Percentiles rank a stretch among this genome's conserved stretches.
These are phyloP conservation scores for Beauveria sp. DNA, from an alignment of 2,329 filamentous ascomycete species.

Conservation along the genomic window DNA sequence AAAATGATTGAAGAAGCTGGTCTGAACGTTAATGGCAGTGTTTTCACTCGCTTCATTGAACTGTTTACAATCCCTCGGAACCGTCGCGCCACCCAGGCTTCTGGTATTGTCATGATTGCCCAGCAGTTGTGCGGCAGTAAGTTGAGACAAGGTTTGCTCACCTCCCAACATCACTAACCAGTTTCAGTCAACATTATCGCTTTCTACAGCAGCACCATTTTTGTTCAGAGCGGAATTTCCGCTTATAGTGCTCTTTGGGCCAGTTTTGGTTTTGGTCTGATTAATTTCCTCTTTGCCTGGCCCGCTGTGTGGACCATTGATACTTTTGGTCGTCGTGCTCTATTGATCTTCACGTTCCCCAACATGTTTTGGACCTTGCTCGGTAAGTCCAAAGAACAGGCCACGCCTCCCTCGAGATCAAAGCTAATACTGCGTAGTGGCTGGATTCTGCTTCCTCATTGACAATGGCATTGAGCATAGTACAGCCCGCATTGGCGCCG, in stretches of 20 bases:
- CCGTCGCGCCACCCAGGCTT: conserved; percentile 56
- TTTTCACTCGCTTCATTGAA: conserved; percentile 44
- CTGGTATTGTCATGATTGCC: conserved; percentile 59
- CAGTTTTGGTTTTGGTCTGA: conserved; percentile 39
- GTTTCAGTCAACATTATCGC: conserved; percentile 37
- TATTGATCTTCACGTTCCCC: conserved; percentile 56
- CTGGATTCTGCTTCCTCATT: conserved; percentile 28
- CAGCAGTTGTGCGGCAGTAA: conserved; percentile 53
- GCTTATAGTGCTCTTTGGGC: conserved; percentile 31
- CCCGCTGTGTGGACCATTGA: conserved; percentile 58
- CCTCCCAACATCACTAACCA: neutral
- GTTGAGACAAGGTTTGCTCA: neutral
- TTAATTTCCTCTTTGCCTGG: conserved; percentile 57
- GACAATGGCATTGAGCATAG: conserved; percentile 23
- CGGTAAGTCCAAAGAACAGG: conserved; percentile 15
- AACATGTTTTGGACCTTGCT: conserved; percentile 54
- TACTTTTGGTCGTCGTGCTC: conserved; percentile 51
- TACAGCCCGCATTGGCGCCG: conserved; percentile 39
- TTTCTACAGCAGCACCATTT: conserved; percentile 41
- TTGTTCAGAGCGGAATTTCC: conserved; percentile 32
- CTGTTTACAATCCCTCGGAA: conserved; percentile 51
- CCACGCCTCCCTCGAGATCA: neutral
- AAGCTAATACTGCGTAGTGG: conserved; percentile 13
- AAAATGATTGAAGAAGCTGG: conserved; percentile 20
- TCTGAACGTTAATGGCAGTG: conserved; percentile 32